Evolutionary conservation across 2,329 filamentous ascomycete species (phyloP).

Genomic region (Geosmithia putterillii): DNA sequence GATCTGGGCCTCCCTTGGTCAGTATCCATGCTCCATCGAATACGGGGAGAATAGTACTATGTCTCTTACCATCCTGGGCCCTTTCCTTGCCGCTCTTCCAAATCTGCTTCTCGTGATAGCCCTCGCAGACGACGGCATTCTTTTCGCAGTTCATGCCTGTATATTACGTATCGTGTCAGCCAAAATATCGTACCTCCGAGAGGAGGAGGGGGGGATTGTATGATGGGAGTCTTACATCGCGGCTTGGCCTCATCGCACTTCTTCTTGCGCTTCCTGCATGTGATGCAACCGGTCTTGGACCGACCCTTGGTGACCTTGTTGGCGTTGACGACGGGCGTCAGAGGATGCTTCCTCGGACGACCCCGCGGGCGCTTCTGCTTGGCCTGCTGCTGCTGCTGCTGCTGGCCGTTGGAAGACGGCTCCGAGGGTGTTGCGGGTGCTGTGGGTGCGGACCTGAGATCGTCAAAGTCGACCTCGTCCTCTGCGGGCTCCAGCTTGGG

Average conservation of each 20-base stretch:
- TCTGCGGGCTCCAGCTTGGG: conserved; percentile 47
- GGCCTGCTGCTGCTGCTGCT: conserved; percentile 8
- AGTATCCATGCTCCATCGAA: neutral
- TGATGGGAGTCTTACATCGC: conserved; percentile 41
- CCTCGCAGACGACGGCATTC: conserved; percentile 84
- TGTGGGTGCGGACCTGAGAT: conserved; percentile 31
- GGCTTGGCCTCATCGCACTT: conserved; percentile 61
- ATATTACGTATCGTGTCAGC: conserved; percentile 6
- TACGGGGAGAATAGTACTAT: neutral
- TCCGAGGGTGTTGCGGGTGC: conserved; percentile 8
- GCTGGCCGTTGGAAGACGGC: conserved; percentile 8
- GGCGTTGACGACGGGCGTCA: conserved; percentile 41
- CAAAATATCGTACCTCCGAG: neutral
- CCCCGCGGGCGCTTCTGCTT: conserved; percentile 59
- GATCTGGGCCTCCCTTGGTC: conserved; percentile 24
- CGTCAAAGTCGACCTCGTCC: conserved; percentile 40
- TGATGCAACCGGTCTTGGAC: conserved; percentile 58
- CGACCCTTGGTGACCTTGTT: conserved; percentile 68
- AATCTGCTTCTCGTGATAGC: conserved; percentile 74
- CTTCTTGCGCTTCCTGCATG: conserved; percentile 58
- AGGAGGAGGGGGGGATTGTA: neutral
- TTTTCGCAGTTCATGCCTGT: conserved; percentile 80
- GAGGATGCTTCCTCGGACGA: conserved; percentile 69
- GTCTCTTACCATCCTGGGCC: conserved; percentile 53
- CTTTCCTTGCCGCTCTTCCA: conserved; percentile 80